Base-by-base conservation (phyloP, 202 grass and related monocot genomes). In the Setaria viridis region DNA sequence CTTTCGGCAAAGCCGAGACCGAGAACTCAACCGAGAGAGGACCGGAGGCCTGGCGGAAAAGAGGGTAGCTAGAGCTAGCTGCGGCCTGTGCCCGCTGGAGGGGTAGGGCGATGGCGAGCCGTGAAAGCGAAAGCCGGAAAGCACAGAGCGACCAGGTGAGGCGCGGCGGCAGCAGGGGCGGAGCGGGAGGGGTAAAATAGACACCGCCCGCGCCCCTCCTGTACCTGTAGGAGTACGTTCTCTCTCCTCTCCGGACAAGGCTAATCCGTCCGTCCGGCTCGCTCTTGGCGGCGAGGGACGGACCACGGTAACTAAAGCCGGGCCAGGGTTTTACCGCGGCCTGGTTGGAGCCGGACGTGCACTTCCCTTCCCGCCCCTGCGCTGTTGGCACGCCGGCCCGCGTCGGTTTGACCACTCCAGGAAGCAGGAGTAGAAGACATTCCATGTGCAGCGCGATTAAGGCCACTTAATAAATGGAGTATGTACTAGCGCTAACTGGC, bases 1-100 rank as follows among this genome's bases (percentile, higher is more conserved):
- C 88, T 92, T 94, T 97, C 94, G 87, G 90, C 85, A 85, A 92
- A 87, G 70, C 68, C 53, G 29, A 83, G 89, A 43, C 74, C 42
- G 62, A 46, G 71, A 78, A 72, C 45, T 32, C n/a, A 42, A n/a
- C 57, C 70, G 45, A 46, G 70, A 12, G 87, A 68, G 17, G 4
- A 17, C 8, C 35, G 42, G 73, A 4, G 35, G 1, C 25, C 25
- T 25, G 25, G 46, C 14, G 30, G 45, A 19, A 76, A 75, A 34
- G 43, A 55, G 54, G 59, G 59, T 12, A 30, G 59, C 58, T 29
- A 25, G 25, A 25, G 25, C 25, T 34, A 17, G 32, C 53, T 41
- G 70, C 70, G 46, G 70, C 70, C 70, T 73, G 70, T 30, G 70
- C 46, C 20, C 7, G 35, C 78, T 15, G 32, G 53, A 57, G 47